These are phyloP conservation scores for Balakata baccata DNA, from an alignment of 345 rosid species.

Conservation along the genomic window DNA sequence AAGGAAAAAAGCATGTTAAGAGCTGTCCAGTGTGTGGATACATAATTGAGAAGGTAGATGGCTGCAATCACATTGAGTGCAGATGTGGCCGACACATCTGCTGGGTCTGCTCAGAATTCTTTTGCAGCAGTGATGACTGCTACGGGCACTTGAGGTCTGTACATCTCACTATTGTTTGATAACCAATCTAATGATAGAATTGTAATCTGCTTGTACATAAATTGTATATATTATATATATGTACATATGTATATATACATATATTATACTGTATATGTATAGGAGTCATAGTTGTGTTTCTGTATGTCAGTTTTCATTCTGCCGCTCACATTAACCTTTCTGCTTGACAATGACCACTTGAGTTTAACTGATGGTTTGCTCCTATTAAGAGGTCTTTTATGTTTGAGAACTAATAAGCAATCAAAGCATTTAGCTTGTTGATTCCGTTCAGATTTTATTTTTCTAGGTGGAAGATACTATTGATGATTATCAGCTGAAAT, in stretches of 20 bases:
- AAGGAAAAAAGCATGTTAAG: conserved; percentile 66
- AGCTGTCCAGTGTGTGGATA: conserved; percentile 63
- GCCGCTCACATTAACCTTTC: background rate
- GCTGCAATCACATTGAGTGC: conserved; percentile 80
- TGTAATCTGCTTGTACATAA: background rate
- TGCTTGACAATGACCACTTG: background rate
- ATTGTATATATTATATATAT: background rate
- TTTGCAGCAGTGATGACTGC: conserved; percentile 48
- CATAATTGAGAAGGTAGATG: conserved; percentile 76
- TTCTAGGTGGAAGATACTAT: background rate
- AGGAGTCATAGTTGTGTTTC: background rate
- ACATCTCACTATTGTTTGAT: conserved; percentile 39
- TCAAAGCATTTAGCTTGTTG: background rate
- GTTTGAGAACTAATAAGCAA: background rate
- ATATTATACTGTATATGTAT: background rate
- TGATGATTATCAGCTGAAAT: background rate
- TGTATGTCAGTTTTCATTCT: background rate
- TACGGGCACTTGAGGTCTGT: conserved; percentile 52
- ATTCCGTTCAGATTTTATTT: background rate
- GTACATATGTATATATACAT: background rate
- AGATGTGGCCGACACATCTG: conserved; percentile 78
- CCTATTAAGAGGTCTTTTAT: background rate
- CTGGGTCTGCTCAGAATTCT: conserved; percentile 68
- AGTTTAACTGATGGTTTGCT: background rate
- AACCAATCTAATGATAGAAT: background rate